Base-by-base conservation (phyloP, 208 protist species). In the Porcisia hertigi region DNA sequence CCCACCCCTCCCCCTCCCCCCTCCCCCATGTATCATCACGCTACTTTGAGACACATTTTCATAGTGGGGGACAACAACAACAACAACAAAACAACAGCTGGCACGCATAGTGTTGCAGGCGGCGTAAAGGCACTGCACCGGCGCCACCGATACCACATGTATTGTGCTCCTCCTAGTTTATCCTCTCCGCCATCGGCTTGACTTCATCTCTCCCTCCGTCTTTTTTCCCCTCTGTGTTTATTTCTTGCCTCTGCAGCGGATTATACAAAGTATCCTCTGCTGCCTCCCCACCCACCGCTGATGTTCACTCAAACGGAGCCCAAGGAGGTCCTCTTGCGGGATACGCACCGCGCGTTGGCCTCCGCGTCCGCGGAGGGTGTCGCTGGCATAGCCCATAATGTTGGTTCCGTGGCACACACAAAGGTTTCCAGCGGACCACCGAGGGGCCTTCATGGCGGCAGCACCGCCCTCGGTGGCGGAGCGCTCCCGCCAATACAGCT, bases 241-340 rank as follows among this genome's bases (percentile, higher is more conserved):
- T 39, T 53, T 14, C 47, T 41, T 16, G 1, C 43, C 5, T 43
- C 30, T 58, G 39, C 39, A 67, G 23, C 6, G 1, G n/a, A 12
- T 67, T 30, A 25, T 23, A n/a, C 62, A 34, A 41, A 47, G 62
- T 52, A 9, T 20, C 2, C 41, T 47, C 23, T 52, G 4, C 63
- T n/a, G 30, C 30, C 30, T 30, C 3, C 63, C 63, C 11, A n/a
- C 23, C 18, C 18, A 6, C 63, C 11, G 41, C 41, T 20, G 30
- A 75, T 75, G 71, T 66, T 75, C 57, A 65, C 52, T 43, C 43
- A 75, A 16, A 75, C 71, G 23, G 41, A 75, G 41, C 71, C 58
- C 16, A 65, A 63, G 71, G 23, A 75, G 57, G 57, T 75, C 16
- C 25, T 65, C 11, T 20, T 43, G 54, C 43, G 11, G 20, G 71